Evolutionary conservation across 441 rosid genomes (phyloP).

Genomic region (Populus hybrid): DNA sequence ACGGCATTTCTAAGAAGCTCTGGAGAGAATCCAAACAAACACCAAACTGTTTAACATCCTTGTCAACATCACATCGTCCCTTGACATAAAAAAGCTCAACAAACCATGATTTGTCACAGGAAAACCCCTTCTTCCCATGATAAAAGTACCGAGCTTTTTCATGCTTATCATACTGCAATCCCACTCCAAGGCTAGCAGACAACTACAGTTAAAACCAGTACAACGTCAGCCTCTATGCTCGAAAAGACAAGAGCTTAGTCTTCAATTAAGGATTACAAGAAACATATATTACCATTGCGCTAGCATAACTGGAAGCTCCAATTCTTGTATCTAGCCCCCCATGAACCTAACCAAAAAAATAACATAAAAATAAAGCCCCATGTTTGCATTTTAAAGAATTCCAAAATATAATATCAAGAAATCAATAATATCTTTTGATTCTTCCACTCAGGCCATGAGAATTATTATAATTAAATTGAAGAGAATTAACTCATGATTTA

Average conservation of each 20-base stretch:
- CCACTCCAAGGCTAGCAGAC: constrained; percentile 60
- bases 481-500: too few species aligned
- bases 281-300: constrained; percentile 63
- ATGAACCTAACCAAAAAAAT: constrained; percentile 49
- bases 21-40: too few species aligned
- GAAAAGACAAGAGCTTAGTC: not conserved
- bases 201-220: constrained; percentile 29
- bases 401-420: not conserved
- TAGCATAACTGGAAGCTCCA: constrained; percentile 53
- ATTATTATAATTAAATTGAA: too few species aligned
- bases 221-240: not conserved
- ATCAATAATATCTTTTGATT: too few species aligned
- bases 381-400: not conserved
- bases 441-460: too few species aligned
- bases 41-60: constrained; percentile 44
- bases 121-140: constrained; percentile 69
- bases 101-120: constrained; percentile 46
- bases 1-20: too few species aligned
- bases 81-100: constrained; percentile 60
- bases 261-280: not conserved
- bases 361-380: not conserved
- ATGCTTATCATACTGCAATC: constrained; percentile 62
- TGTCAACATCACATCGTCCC: constrained; percentile 67
- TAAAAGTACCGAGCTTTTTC: constrained; percentile 52
- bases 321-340: constrained; percentile 85